These are phyloP conservation scores for Ganoderma leucocontextum DNA, from an alignment of 1,284 basidiomycete species.

Conservation along the genomic window DNA sequence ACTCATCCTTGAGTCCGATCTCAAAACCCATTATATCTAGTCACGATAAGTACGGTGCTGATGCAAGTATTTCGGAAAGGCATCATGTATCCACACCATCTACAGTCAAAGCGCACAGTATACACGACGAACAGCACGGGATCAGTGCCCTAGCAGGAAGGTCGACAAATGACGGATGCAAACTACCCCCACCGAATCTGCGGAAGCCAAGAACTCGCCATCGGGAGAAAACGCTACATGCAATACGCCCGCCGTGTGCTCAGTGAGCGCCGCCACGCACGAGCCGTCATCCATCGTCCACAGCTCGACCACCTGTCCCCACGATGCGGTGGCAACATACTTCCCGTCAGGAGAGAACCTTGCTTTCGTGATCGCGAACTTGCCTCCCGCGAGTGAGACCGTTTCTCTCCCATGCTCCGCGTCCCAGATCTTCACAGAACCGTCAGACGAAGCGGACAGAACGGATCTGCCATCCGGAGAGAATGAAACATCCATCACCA, in stretches of 20 bases:
- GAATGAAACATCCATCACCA: not conserved
- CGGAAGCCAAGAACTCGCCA: not conserved
- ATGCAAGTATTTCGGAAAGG: too few species aligned
- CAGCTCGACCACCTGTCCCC: not conserved
- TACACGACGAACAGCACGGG: not conserved
- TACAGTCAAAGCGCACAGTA: too few species aligned
- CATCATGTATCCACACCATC: too few species aligned
- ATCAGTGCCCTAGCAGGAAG: not conserved
- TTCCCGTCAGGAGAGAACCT: not conserved
- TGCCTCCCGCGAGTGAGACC: not conserved
- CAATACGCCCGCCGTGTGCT: not conserved
- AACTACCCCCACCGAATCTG: not conserved
- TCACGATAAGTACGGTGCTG: too few species aligned
- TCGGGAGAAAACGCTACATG: not conserved
- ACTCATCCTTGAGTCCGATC: too few species aligned
- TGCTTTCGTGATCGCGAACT: not conserved
- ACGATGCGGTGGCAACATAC: not conserved
- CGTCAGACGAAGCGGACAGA: not conserved
- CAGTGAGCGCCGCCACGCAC: not conserved
- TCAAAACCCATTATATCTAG: too few species aligned
- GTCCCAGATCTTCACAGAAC: not conserved
- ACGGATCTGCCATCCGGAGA: not conserved
- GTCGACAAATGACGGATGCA: not conserved
- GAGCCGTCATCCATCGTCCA: not conserved
- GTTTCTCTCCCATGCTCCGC: not conserved